phyloP scores from a whole-genome alignment of 2,329 filamentous ascomycete genomes.

The Chaetomium strumarium region DNA sequence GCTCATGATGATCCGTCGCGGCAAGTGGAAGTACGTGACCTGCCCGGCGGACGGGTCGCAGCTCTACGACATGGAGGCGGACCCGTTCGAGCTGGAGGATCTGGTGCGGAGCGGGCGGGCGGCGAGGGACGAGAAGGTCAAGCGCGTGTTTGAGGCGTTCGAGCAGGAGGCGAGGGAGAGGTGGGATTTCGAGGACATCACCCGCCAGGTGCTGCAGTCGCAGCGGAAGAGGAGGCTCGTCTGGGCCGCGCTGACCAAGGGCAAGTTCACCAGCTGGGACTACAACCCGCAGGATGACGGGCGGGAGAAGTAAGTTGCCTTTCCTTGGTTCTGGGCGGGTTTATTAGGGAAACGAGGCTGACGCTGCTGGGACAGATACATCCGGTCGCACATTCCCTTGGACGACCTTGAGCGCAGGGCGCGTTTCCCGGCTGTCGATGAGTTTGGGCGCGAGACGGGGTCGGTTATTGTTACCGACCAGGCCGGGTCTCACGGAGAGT shows the following conservation, averaged over 20 bases:
- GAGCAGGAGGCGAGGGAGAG: slow-evolving; percentile 64
- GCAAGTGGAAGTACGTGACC: slow-evolving; percentile 84
- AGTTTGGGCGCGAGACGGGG: slow-evolving; percentile 44
- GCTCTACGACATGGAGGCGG: slow-evolving; percentile 70
- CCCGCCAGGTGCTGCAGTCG: slow-evolving; percentile 63
- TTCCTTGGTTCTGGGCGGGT: not conserved
- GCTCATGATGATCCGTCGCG: slow-evolving; percentile 88
- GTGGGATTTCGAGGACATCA: slow-evolving; percentile 80
- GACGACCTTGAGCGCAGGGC: slow-evolving; percentile 75
- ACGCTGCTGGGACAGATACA: slow-evolving; percentile 53
- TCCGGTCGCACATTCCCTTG: slow-evolving; percentile 74
- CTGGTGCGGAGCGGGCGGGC: slow-evolving; percentile 42
- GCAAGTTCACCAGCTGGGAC: slow-evolving; percentile 78
- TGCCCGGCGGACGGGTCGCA: slow-evolving; percentile 80
- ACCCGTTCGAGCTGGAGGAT: slow-evolving; percentile 74
- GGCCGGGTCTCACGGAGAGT: slow-evolving; percentile 41
- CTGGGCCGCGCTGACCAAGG: slow-evolving; percentile 72
- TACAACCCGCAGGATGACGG: slow-evolving; percentile 70
- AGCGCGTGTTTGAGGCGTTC: slow-evolving; percentile 57
- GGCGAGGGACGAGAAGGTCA: slow-evolving; percentile 38
- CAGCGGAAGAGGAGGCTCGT: slow-evolving; percentile 75
- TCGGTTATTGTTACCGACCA: slow-evolving; percentile 36
- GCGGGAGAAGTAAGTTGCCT: slow-evolving; percentile 49
- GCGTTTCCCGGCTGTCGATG: slow-evolving; percentile 62
- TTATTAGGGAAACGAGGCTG: not conserved